These are phyloP conservation scores for Diplodia scrobiculata DNA, from an alignment of 2,329 filamentous ascomycete genomes.

Conservation along the genomic window DNA sequence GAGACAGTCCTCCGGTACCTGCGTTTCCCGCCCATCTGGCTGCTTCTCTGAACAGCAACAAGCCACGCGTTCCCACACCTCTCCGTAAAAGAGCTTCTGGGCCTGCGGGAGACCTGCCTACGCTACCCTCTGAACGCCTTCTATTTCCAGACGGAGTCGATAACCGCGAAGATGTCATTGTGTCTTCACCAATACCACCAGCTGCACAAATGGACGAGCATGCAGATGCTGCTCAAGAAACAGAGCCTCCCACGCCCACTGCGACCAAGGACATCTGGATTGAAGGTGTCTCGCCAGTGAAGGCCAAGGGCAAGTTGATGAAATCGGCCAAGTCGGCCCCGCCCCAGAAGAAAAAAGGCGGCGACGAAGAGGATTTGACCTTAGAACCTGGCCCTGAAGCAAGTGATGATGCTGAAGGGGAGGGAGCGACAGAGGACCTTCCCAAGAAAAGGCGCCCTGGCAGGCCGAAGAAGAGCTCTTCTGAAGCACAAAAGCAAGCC, in stretches of 20 bases:
- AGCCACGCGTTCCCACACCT: constrained; percentile 4
- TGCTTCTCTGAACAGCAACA: constrained; percentile 19
- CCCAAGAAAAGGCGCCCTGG: constrained; percentile 27
- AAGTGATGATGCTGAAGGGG: constrained; percentile 5
- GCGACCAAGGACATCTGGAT: constrained; percentile 19
- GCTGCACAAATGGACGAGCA: not conserved
- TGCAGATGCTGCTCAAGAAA: not conserved
- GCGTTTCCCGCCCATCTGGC: constrained; percentile 39
- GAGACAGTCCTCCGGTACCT: constrained; percentile 41
- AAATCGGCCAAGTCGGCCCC: constrained; percentile 35
- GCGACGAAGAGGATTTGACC: constrained; percentile 36
- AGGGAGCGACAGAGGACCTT: not conserved
- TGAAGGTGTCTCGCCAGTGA: constrained; percentile 36
- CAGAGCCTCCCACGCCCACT: constrained; percentile 5
- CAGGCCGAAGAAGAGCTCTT: constrained; percentile 24
- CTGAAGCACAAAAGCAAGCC: not conserved
- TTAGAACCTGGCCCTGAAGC: constrained; percentile 4
- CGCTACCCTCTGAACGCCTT: constrained; percentile 45
- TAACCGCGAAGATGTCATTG: constrained; percentile 7
- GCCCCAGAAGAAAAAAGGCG: constrained; percentile 47
- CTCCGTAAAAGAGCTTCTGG: constrained; percentile 12
- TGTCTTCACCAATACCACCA: not conserved
- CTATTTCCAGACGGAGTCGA: constrained; percentile 38
- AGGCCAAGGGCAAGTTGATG: constrained; percentile 33
- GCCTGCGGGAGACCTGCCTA: constrained; percentile 35